Evolutionary conservation across 163 green algal species (phyloP).

Genomic region (Scenedesmus sp.): DNA sequence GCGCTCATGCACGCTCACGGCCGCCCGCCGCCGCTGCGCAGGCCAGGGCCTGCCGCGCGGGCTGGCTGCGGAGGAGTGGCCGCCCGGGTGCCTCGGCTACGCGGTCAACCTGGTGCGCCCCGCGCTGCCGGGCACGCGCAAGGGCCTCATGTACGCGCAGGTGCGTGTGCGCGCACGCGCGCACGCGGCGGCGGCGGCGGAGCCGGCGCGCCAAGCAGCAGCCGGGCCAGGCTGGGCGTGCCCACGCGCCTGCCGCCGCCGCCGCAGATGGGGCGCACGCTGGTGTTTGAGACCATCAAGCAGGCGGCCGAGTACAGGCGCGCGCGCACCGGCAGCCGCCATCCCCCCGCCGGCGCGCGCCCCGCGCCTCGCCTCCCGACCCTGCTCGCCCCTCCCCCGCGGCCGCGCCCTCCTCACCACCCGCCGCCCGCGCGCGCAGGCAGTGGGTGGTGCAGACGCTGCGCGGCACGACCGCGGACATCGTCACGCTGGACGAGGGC

Average conservation of each 20-base stretch:
- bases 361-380: too few species aligned
- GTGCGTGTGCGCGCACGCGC: slow-evolving; percentile 38
- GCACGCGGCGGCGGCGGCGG: too few species aligned
- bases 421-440: too few species aligned
- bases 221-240: too few species aligned
- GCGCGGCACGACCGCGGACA: slow-evolving; percentile 47
- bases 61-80: slow-evolving; percentile 66
- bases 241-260: not conserved
- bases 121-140: slow-evolving; percentile 53
- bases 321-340: too few species aligned
- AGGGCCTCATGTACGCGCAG: slow-evolving; percentile 58
- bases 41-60: not conserved
- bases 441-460: slow-evolving; percentile 52
- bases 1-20: too few species aligned
- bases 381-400: slow-evolving; percentile 6
- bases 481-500: slow-evolving; percentile 70
- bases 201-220: too few species aligned
- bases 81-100: slow-evolving; percentile 75
- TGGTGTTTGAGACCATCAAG: slow-evolving; percentile 80
- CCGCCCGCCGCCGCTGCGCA: not conserved
- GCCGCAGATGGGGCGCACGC: slow-evolving; percentile 54
- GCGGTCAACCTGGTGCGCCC: slow-evolving; percentile 80
- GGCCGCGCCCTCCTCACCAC: not conserved
- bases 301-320: slow-evolving; percentile 68
- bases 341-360: too few species aligned